These are phyloP conservation scores for Pharnaceum exiguum DNA, from an alignment of 148 eudicot species.

Conservation along the genomic window DNA sequence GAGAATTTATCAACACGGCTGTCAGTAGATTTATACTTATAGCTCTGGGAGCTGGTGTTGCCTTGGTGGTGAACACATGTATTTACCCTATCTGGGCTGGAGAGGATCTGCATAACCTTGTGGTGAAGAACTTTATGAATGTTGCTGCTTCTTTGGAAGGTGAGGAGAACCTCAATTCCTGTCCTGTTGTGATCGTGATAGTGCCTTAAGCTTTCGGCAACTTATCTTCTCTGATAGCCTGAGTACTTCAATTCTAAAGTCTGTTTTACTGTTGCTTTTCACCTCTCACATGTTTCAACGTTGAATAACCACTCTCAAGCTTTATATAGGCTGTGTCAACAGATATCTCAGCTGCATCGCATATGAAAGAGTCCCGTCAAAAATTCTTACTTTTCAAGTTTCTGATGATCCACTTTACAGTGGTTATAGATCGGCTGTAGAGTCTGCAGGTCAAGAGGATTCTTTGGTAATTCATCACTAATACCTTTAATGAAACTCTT, in stretches of 20 bases:
- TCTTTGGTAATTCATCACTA: constrained; percentile 49
- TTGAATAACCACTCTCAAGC: constrained; percentile 9
- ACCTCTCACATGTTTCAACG: constrained; percentile 13
- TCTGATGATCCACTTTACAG: constrained; percentile 74
- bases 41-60: constrained; percentile 75
- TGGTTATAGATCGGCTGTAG: constrained; percentile 75
- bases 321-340: constrained; percentile 61
- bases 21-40: constrained; percentile 74
- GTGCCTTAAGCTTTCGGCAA: neutral
- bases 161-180: constrained; percentile 13
- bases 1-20: constrained; percentile 68
- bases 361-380: constrained; percentile 62
- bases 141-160: constrained; percentile 92
- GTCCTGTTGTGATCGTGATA: neutral
- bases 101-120: constrained; percentile 79
- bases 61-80: constrained; percentile 59
- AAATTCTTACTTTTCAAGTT: constrained; percentile 76
- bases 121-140: constrained; percentile 65
- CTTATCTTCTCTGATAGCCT: neutral
- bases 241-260: neutral
- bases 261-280: constrained; percentile 2
- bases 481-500: neutral
- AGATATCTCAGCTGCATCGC: constrained; percentile 72
- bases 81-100: constrained; percentile 98
- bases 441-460: constrained; percentile 78